Evolutionary conservation across 1,284 basidiomycete species (phyloP).

Genomic region (Pholiota adiposa): DNA sequence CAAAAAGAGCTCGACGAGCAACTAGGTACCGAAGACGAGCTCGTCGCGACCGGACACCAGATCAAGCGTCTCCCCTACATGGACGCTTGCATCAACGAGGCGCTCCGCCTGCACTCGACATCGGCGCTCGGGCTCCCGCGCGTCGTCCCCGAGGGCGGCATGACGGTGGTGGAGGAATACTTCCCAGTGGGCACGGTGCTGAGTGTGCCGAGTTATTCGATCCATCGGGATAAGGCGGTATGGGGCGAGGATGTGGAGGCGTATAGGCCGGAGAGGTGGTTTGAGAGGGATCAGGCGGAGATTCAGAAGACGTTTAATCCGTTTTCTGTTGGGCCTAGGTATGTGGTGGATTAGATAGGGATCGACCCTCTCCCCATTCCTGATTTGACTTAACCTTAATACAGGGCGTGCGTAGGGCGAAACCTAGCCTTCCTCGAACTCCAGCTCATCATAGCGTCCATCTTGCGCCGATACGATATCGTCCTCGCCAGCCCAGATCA

Average conservation of each 20-base stretch:
- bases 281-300: conserved; percentile 62
- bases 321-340: conserved; percentile 74
- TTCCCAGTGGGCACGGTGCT: conserved; percentile 78
- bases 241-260: conserved; percentile 83
- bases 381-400: not conserved
- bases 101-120: conserved; percentile 81
- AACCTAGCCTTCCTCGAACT: conserved; percentile 81
- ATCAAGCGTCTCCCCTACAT: conserved; percentile 78
- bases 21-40: conserved; percentile 61
- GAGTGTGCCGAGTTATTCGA: conserved; percentile 78
- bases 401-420: conserved; percentile 72
- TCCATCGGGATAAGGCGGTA: conserved; percentile 70
- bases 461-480: conserved; percentile 75
- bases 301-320: conserved; percentile 79
- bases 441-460: conserved; percentile 73
- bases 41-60: conserved; percentile 56
- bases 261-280: conserved; percentile 85
- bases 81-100: conserved; percentile 84
- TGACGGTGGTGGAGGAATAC: conserved; percentile 58
- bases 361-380: conserved; percentile 6
- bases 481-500: conserved; percentile 61
- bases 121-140: conserved; percentile 85
- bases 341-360: too few relatives aligned
- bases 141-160: conserved; percentile 69
- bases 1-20: conserved; percentile 83